Evolutionary conservation across 129 eudicot genomes (phyloP).

Genomic region (Cynara cardunculus): DNA sequence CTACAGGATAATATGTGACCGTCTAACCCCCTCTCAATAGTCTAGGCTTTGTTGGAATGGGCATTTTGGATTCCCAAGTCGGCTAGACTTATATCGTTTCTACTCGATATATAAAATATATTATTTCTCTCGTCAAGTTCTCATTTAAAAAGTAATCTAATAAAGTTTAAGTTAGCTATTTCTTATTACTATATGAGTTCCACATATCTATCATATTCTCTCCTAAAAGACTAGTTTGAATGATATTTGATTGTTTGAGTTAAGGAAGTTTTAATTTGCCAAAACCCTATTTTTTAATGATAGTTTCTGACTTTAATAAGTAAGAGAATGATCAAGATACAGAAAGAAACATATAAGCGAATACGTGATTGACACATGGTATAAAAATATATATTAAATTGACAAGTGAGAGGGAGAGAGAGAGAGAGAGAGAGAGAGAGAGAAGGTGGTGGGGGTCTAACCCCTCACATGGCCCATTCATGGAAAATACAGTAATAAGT

Average conservation of each 20-base stretch:
- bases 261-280: background rate
- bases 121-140: background rate
- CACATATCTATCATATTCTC: background rate
- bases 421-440: background rate
- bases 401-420: slow-evolving; percentile 22
- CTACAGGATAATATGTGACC: background rate
- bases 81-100: background rate
- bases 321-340: background rate
- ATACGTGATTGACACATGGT: slow-evolving; percentile 9
- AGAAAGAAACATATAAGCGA: slow-evolving; percentile 1
- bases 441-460: slow-evolving; percentile 12
- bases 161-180: background rate
- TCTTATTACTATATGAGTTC: background rate
- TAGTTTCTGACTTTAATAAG: background rate
- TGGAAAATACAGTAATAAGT: slow-evolving; percentile 34
- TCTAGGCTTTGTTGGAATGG: background rate
- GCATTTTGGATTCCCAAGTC: background rate
- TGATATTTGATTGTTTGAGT: background rate
- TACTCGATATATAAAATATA: background rate
- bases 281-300: background rate
- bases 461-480: slow-evolving; percentile 45
- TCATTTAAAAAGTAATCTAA: background rate
- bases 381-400: slow-evolving; percentile 21
- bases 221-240: too few relatives aligned
- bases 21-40: background rate